Percentiles rank a stretch among this genome's conserved stretches.
Evolutionary conservation across 2,329 filamentous ascomycete genomes (phyloP).

Genomic region (Calonectria henricotiae): DNA sequence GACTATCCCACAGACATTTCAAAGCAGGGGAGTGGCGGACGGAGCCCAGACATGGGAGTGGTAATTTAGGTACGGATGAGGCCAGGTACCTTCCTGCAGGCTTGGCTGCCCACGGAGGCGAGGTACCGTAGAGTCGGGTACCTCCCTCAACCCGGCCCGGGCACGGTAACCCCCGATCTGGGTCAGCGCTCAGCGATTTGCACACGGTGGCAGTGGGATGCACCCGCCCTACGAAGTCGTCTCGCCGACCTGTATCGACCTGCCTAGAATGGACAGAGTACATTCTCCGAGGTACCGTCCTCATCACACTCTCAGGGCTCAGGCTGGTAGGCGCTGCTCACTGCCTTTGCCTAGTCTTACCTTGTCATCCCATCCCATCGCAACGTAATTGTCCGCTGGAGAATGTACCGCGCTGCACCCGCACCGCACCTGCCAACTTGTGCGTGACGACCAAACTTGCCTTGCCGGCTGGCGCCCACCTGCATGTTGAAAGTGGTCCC

Average conservation of each 20-base stretch:
- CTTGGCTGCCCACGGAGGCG: slow-evolving; percentile 24
- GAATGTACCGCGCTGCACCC: slow-evolving; percentile 18
- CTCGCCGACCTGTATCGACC: slow-evolving; percentile 34
- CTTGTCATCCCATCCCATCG: slow-evolving; percentile 12
- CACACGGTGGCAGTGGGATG: slow-evolving; percentile 22
- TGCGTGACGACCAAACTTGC: slow-evolving; percentile 39
- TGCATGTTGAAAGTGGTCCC: slow-evolving; percentile 39
- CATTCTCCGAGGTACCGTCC: slow-evolving; percentile 25
- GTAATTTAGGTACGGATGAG: slow-evolving; percentile 24
- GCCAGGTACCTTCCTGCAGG: slow-evolving; percentile 12
- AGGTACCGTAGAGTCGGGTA: slow-evolving; percentile 43
- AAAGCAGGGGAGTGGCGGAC: slow-evolving; percentile 18
- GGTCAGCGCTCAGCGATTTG: slow-evolving; percentile 22
- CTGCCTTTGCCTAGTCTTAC: slow-evolving; percentile 20
- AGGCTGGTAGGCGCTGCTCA: slow-evolving; percentile 13
- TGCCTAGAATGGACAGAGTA: slow-evolving; percentile 38
- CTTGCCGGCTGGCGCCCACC: slow-evolving; percentile 47
- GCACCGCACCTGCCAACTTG: slow-evolving; percentile 46
- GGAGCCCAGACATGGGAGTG: slow-evolving; percentile 20
- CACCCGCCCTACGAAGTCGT: slow-evolving; percentile 24
- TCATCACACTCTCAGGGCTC: slow-evolving; percentile 4
- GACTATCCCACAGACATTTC: slow-evolving; percentile 25
- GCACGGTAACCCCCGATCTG: slow-evolving; percentile 27
- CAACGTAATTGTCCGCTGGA: slow-evolving; percentile 3
- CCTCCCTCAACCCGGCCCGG: slow-evolving; percentile 41